Evolutionary conservation across 345 rosid species (phyloP).

Genomic region (Salix viminalis): DNA sequence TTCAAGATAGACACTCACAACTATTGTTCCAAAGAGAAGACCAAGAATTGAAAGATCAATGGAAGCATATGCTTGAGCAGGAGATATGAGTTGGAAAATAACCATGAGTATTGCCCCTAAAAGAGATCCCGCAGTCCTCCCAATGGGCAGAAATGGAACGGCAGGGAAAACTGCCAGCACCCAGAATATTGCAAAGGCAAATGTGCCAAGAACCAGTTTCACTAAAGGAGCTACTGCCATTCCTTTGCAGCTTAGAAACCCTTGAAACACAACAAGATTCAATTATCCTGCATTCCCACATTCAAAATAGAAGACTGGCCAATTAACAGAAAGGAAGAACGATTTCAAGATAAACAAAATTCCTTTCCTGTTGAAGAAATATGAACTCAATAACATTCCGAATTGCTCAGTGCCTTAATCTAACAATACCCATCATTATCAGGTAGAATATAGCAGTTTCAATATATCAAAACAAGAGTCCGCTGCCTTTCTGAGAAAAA

Average conservation of each 20-base stretch:
- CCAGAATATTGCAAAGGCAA: constrained; percentile 76
- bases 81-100: constrained; percentile 57
- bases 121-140: constrained; percentile 87
- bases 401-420: not conserved
- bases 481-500: not conserved
- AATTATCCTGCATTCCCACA: not conserved
- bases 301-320: not conserved
- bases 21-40: constrained; percentile 87
- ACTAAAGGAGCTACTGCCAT: constrained; percentile 57
- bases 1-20: constrained; percentile 74
- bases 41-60: constrained; percentile 82
- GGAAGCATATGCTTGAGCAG: constrained; percentile 72
- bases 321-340: not conserved
- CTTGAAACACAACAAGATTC: not conserved
- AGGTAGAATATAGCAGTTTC: too few species aligned
- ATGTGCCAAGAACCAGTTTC: constrained; percentile 58
- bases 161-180: constrained; percentile 78
- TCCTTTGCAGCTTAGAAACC: not conserved
- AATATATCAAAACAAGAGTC: not conserved
- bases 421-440: not conserved
- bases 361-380: not conserved
- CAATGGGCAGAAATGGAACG: constrained; percentile 69
- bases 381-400: not conserved
- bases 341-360: not conserved
- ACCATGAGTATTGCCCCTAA: constrained; percentile 88